Evolutionary conservation across 805 yeast species (phyloP), one percentile per base, ranked within the genome.

Genomic region (Starmerella sirachaensis): DNA sequence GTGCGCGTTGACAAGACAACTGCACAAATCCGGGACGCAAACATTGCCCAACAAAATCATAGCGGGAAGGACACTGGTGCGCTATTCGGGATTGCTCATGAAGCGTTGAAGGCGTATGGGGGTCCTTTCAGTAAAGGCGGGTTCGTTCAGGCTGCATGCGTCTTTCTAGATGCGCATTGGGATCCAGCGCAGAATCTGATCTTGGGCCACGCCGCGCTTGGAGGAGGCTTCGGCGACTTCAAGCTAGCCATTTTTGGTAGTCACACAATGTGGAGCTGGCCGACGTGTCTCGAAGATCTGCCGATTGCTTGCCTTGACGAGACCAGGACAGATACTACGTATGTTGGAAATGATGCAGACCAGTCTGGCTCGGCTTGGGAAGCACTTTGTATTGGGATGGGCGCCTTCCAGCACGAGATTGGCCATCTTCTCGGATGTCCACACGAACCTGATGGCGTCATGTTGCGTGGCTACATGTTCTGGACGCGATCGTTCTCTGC

Each of bases 371-470:
- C 93, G 1, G 70, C 78, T 39, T 91, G 95, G 94, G 96, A 88
- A 58, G 80, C 93, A 51, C 60, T 80, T 31, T 78, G 80, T 42
- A 70, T 88, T 25, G 82, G 95, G 1, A 55, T 82, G 50, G 97
- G 98, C 31, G 96, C 97, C 0, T 86, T 85, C 50, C 68, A 86
- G 78, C 97, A 88, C 58, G 97, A 88, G 55, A 78, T 88, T 35
- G 97, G 98, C 1, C 97, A 88, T 56, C 62, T 74, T 19, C 63
- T 88, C 29, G 94, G 95, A 0, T 80, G 88, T 46, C 96, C 97
- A 0, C 97, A 88, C 59, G 91, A 85, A 57, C 80, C 76, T 11
- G 64, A 68, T 47, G 97, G 97, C 14, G 79, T 88, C 19, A 91
- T 88, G 97, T 60, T 84, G 26, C 66, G 96, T 41, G 94, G 80